phyloP scores from a whole-genome alignment of 345 rosid genomes.

The Raphanus sativus region DNA sequence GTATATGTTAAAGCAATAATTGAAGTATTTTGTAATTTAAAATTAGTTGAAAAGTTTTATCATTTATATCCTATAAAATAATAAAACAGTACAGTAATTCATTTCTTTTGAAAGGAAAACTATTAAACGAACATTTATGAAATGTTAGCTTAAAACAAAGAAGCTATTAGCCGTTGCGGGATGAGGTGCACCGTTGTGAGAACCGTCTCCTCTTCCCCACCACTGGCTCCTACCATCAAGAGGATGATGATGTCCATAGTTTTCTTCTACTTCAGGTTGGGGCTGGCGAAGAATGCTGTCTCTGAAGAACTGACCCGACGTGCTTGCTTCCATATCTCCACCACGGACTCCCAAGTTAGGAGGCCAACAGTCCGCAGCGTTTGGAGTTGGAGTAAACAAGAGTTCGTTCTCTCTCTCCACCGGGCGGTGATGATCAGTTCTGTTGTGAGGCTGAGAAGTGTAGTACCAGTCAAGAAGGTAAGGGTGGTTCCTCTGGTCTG shows the following conservation, averaged over 20 bases:
- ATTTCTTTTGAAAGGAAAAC: not conserved
- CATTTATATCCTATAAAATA: not conserved
- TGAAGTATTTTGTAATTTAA: not conserved
- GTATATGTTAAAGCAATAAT: not conserved
- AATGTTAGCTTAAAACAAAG: conserved; percentile 37
- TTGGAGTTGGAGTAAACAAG: conserved; percentile 38
- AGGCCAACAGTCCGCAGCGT: conserved; percentile 52
- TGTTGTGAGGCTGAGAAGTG: conserved; percentile 47
- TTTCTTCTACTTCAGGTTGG: conserved; percentile 34
- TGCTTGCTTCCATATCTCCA: conserved; percentile 57
- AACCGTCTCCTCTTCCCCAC: conserved; percentile 73
- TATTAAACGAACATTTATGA: conserved; percentile 6
- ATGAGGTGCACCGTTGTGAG: conserved; percentile 31
- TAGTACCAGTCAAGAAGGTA: conserved; percentile 95
- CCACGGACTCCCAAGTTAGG: conserved; percentile 36
- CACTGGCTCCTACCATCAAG: conserved; percentile 52
- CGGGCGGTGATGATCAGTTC: conserved; percentile 16
- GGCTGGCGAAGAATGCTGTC: conserved; percentile 65
- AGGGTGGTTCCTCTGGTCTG: conserved; percentile 43
- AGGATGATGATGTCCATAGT: conserved; percentile 36
- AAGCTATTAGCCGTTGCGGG: conserved; percentile 46
- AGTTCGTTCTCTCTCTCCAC: conserved; percentile 24
- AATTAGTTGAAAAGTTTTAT: not conserved
- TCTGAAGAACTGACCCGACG: conserved; percentile 64
- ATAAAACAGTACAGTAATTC: not conserved